Conservation (phyloP, 768 basidiomycete species). For the Russula lepida region DNA sequence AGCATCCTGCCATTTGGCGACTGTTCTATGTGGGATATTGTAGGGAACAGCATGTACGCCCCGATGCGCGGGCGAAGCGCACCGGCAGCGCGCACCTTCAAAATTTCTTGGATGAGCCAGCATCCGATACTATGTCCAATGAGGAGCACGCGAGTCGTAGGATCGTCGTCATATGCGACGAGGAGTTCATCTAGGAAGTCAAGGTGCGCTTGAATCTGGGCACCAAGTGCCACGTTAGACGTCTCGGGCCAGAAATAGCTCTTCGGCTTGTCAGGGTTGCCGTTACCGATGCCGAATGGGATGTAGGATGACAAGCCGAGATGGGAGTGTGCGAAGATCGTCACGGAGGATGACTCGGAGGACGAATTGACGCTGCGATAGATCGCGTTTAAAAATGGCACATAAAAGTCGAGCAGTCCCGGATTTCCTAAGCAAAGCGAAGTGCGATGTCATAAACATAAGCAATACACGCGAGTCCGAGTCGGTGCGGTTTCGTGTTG, state of each 20-base stretch:
- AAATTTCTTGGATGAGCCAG: constrained; percentile 52
- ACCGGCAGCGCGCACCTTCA: constrained; percentile 52
- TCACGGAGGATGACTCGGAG: constrained; percentile 28
- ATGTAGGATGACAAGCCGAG: constrained; percentile 27
- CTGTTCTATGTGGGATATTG: constrained; percentile 50
- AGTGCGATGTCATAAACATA: background rate
- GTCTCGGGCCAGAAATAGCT: constrained; percentile 29
- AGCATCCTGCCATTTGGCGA: constrained; percentile 58
- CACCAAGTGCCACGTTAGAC: constrained; percentile 2
- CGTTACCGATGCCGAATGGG: constrained; percentile 25
- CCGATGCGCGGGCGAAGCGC: constrained; percentile 32
- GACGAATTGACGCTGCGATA: constrained; percentile 26
- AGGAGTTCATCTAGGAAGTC: constrained; percentile 52
- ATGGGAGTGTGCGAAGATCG: constrained; percentile 47
- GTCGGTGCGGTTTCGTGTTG: too few species aligned
- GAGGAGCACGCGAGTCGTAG: constrained; percentile 36
- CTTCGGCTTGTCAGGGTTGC: constrained; percentile 45
- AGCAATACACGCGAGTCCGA: background rate
- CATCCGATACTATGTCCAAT: constrained; percentile 65
- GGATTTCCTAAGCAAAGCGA: constrained; percentile 36
- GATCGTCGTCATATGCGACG: constrained; percentile 36
- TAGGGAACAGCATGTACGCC: constrained; percentile 61
- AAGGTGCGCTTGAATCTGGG: constrained; percentile 11
- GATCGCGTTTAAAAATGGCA: constrained; percentile 50
- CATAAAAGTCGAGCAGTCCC: constrained; percentile 61